Evolutionary conservation across 257 asterid species (phyloP), one percentile per base, ranked within the genome.

Genomic region (Handroanthus guayacan): DNA sequence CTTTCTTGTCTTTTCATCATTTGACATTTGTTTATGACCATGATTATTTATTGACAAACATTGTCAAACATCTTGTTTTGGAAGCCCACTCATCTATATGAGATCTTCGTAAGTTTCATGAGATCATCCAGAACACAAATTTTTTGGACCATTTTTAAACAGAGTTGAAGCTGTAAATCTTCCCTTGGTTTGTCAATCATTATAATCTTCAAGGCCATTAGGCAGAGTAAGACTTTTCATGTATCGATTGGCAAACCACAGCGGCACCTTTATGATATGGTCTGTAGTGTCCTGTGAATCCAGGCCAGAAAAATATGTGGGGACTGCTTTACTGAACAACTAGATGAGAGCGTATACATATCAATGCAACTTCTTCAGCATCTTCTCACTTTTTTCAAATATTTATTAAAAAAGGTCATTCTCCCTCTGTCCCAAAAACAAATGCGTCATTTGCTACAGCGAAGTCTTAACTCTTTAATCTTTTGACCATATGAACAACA

Each of bases 31-130:
- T 68, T 48, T 7, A 43, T 37, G 14, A 11, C 57, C 41, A 68
- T 76, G 45, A 67, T 65, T 75, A 50, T 75, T 65, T 75, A 50
- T 75, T 34, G 69, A 43, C 63, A 68, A 56, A n/a, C 61, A 69
- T 36, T 72, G 67, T 31, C 75, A 25, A 31, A 31, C 72, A 0
- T 43, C 38, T 62, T 61, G 16, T 72, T 69, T 45, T 48, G 36
- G 17, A 7, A 12, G 65, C 64, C 13, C 10, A 13, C 52, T 67
- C 43, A 45, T 17, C 70, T 10, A 38, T 52, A 6, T 18, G 55
- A 34, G 12, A 75, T 66, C 18, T 55, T 55, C 60, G 5, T 67
- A 39, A 37, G 45, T 18, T 66, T 66, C 74, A 34, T 74, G 71
- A 74, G 62, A 62, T 14, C 34, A 7, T 58, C n/a, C 39, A 62